A percentile compares a stretch with the other conserved stretches of the same genome.
Evolutionary conservation across 2,329 filamentous ascomycete species (phyloP).

Genomic region (Hypoxylon sp.): DNA sequence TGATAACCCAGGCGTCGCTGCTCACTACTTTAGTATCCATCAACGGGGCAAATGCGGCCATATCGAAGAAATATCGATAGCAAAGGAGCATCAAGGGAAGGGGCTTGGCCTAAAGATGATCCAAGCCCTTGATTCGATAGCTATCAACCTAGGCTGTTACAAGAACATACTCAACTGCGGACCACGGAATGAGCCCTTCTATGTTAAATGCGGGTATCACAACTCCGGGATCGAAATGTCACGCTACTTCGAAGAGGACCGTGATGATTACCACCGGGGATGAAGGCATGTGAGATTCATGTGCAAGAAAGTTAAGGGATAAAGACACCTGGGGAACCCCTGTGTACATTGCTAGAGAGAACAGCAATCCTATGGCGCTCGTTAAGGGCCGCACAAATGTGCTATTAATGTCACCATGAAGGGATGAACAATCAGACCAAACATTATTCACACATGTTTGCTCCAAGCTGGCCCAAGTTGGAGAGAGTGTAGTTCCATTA

Average conservation of each 20-base stretch:
- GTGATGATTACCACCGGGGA: constrained; percentile 42
- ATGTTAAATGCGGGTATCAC: constrained; percentile 53
- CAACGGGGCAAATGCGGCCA: constrained; percentile 76
- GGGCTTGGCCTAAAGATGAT: constrained; percentile 81
- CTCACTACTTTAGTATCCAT: constrained; percentile 61
- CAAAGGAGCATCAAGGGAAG: constrained; percentile 81
- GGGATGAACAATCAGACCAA: no score
- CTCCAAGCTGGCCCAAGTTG: no score
- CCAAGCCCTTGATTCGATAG: constrained; percentile 77
- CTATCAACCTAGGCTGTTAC: constrained; percentile 78
- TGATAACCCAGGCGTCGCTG: no score
- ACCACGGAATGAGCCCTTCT: constrained; percentile 81
- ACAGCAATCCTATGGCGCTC: no score
- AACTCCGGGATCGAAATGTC: constrained; percentile 47
- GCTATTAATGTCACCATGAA: no score
- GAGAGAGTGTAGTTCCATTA: no score
- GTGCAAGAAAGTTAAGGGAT: no score
- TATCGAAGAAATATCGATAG: constrained; percentile 85
- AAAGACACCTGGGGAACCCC: no score
- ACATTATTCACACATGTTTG: no score
- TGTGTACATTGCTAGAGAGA: no score
- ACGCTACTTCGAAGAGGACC: constrained; percentile 40
- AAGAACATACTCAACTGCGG: constrained; percentile 85
- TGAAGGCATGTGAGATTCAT: no score
- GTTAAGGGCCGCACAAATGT: no score